These are phyloP conservation scores for Mycena polygramma DNA, from an alignment of 768 basidiomycete species.

Conservation along the genomic window DNA sequence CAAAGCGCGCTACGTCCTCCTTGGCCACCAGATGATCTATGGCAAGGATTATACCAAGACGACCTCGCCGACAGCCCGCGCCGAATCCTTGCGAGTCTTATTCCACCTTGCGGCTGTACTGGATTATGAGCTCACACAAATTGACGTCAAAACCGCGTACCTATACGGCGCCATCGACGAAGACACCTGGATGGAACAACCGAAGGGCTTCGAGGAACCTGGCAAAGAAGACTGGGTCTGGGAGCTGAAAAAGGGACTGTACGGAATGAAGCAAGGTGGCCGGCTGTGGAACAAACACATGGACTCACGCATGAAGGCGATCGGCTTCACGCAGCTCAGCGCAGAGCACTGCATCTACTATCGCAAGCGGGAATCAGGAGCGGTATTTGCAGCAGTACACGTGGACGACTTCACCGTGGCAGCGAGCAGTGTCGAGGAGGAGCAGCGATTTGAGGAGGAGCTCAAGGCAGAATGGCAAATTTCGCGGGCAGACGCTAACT, in stretches of 20 bases:
- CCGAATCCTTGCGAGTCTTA: conserved; percentile 54
- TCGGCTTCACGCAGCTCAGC: conserved; percentile 47
- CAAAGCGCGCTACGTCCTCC: conserved; percentile 57
- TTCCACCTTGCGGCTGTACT: conserved; percentile 49
- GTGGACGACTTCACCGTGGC: conserved; percentile 51
- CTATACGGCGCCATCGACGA: conserved; percentile 52
- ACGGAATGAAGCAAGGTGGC: conserved; percentile 54
- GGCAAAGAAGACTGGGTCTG: conserved; percentile 46
- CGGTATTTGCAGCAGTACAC: conserved; percentile 48
- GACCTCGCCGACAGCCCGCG: conserved; percentile 54
- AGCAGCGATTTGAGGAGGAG: conserved; percentile 43
- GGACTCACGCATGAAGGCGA: conserved; percentile 41
- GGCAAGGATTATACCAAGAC: conserved; percentile 59
- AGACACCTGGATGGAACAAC: conserved; percentile 51
- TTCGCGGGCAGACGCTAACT: conserved; percentile 47
- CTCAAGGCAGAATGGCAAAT: conserved; percentile 47
- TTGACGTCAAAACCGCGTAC: conserved; percentile 57
- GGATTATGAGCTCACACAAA: conserved; percentile 53
- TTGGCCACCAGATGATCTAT: conserved; percentile 56
- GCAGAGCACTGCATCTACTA: conserved; percentile 53
- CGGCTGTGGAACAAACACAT: conserved; percentile 52
- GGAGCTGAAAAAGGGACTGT: conserved; percentile 45
- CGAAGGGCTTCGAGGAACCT: conserved; percentile 42
- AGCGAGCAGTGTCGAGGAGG: conserved; percentile 32
- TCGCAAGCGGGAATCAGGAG: conserved; percentile 27